Base-by-base conservation (phyloP, 2,329 filamentous ascomycete species). In the Trichoderma guizhouense region DNA sequence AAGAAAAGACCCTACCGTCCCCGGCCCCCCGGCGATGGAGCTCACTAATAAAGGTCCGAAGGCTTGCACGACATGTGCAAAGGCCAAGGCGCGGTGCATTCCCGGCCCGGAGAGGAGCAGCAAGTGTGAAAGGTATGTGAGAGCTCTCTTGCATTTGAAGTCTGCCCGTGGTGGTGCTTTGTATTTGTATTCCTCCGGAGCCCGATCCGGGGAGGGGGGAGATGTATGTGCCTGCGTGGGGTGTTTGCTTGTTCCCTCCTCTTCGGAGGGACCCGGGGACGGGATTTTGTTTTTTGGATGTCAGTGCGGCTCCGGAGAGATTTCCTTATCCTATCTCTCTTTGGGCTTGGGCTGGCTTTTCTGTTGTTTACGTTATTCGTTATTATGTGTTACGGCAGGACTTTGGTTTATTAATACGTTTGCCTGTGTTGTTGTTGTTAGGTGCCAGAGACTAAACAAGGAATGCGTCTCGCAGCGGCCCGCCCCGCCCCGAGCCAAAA, bases 21-120 rank as follows among this genome's bases (percentile, higher is more conserved):
- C 55, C 43, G 9, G 30, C 47, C 36, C 43, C 47, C 36, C 21
- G 51, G 32, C 55, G 36, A 77, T 78, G 77, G 73, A 80, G 71
- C 69, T 75, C 15, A 76, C 76, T 60, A 79, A 78, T 74, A 85
- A 83, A 73, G 85, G 85, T 14, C 85, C 85, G 4, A 83, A 84
- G 74, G 85, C 85, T 57, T 87, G 85, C 75, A 80, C 80, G 1
- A 86, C 84, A 2, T 87, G 85, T 75, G 85, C 85, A 72, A 85
- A 83, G 74, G 85, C 85, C n/a, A 87, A 87, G 76, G 82, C 84
- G 34, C 81, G 85, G 75, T 87, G 85, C 58, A 83, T 86, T 30
- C 79, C 83, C 0, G 83, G 85, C 3, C 81, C 82, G 11, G 76
- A 78, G 15, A 80, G 77, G 7, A 78, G 76, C 39, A 78, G 80